These are phyloP conservation scores for Amesomyces nigricolor DNA, from an alignment of 2,329 filamentous ascomycete species.

Conservation along the genomic window DNA sequence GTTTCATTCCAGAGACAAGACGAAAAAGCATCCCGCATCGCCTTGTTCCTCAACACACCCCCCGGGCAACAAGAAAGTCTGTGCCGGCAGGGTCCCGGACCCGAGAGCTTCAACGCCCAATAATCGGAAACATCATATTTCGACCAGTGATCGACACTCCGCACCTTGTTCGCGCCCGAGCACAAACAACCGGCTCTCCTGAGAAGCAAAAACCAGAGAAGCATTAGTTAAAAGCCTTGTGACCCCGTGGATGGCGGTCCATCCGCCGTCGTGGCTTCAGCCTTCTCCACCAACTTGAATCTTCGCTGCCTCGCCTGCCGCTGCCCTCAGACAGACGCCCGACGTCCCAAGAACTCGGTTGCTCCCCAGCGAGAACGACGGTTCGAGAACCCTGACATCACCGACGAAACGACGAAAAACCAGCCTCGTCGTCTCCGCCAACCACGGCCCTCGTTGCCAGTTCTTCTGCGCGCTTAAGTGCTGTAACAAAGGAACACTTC, in stretches of 20 bases:
- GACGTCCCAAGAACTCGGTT: not conserved
- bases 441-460: no score
- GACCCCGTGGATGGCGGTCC: constrained; percentile 5
- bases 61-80: constrained; percentile 9
- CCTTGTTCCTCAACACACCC: constrained; percentile 17
- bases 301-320: not conserved
- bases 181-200: constrained; percentile 10
- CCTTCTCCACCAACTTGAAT: constrained; percentile 5
- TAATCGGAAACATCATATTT: constrained; percentile 25
- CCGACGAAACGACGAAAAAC: no score
- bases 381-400: no score
- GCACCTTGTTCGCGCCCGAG: constrained; percentile 28
- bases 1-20: constrained; percentile 1
- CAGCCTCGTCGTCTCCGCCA: no score
- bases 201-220: not conserved
- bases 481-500: not conserved
- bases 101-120: constrained; percentile 21
- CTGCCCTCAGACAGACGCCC: not conserved
- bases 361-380: no score
- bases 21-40: constrained; percentile 2
- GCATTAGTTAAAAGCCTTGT: constrained; percentile 5
- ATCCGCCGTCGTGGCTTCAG: constrained; percentile 18
- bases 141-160: constrained; percentile 37
- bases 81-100: constrained; percentile 19
- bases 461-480: no score